Conservation (phyloP, 1,284 basidiomycete genomes). For the Butyriboletus regius region DNA sequence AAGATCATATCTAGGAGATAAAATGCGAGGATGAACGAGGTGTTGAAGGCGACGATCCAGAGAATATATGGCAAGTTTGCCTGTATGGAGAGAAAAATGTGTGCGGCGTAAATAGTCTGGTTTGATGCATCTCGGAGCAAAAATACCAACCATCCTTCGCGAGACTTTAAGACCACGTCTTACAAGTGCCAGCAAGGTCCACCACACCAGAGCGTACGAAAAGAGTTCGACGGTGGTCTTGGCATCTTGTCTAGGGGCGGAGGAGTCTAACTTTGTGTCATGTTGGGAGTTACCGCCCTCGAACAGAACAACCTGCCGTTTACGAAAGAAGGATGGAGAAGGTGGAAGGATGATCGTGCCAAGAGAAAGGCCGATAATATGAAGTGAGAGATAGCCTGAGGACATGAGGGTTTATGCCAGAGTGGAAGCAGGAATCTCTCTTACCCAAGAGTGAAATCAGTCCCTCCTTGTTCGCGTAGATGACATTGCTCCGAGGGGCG, state of each 20-base stretch:
- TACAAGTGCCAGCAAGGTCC: conserved; percentile 51
- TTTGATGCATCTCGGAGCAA: background rate
- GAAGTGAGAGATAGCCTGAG: conserved; percentile 83
- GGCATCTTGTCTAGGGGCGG: conserved; percentile 47
- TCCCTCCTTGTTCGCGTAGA: conserved; percentile 90
- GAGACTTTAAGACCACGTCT: conserved; percentile 52
- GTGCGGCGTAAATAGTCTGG: background rate
- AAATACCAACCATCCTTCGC: conserved; percentile 60
- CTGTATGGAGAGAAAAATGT: conserved; percentile 35
- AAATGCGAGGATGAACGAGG: conserved; percentile 77
- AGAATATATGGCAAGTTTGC: conserved; percentile 84
- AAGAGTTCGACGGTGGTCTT: conserved; percentile 71
- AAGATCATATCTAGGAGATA: conserved; percentile 67
- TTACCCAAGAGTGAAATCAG: conserved; percentile 70
- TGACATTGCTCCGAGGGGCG: conserved; percentile 52
- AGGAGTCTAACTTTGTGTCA: conserved; percentile 17
- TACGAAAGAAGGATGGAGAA: conserved; percentile 65
- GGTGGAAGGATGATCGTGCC: conserved; percentile 78
- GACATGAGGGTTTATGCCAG: background rate
- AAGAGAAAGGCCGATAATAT: conserved; percentile 75
- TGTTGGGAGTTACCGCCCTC: conserved; percentile 9
- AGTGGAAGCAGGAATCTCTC: conserved; percentile 5
- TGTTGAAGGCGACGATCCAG: conserved; percentile 88
- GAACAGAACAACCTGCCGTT: conserved; percentile 30
- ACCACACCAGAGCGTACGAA: conserved; percentile 74